Base-by-base conservation (phyloP, 192 early-diverging fungal species). In the Coemansia sp. region DNA sequence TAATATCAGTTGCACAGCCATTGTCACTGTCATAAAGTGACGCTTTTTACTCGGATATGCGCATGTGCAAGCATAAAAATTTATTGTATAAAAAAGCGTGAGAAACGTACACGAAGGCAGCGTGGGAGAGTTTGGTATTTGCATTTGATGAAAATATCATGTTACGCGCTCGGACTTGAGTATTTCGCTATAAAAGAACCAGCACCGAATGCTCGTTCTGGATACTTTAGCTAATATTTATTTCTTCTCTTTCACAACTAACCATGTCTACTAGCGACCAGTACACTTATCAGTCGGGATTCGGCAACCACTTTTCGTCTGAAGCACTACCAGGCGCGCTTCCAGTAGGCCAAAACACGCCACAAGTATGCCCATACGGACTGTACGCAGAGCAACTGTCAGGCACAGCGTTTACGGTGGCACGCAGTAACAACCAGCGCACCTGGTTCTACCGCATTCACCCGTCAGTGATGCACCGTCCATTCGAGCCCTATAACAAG, bases 361-460 rank as follows among this genome's bases (percentile, higher is more conserved):
- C 96, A 11, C 96, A 96, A 74, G 81, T 87, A 47, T 92, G 89
- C 64, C 90, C 94, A 21, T 96, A 92, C 64, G 89, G 88, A 11
- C 85, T 96, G 51, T 96, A 96, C 63, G 92, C 96, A 23, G 96
- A 98, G 82, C 94, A 96, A 72, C 82, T 94, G n/a, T 94, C 90
- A 43, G 94, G 90, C 64, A 92, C 91, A 4, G 94, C 93, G 14
- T 97, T 97, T 71, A 95, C 94, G 0, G 92, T 87, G 4, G 87
- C 85, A 12, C 82, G 93, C 57, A 76, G 81, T 48, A 83, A 91
- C 62, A 95, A 97, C 83, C 88, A 90, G 70, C 82, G 89, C 65
- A 88, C 85, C 79, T 98, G 96, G 96, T 75, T 98, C 31, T 98
- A 98, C 76, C 92, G 96, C 65, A 93, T 98, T 72, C 91, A 87